Evolutionary conservation across 2,329 filamentous ascomycete species (phyloP), one percentile per base, ranked within the genome.

Genomic region (Exophiala aquamarina): DNA sequence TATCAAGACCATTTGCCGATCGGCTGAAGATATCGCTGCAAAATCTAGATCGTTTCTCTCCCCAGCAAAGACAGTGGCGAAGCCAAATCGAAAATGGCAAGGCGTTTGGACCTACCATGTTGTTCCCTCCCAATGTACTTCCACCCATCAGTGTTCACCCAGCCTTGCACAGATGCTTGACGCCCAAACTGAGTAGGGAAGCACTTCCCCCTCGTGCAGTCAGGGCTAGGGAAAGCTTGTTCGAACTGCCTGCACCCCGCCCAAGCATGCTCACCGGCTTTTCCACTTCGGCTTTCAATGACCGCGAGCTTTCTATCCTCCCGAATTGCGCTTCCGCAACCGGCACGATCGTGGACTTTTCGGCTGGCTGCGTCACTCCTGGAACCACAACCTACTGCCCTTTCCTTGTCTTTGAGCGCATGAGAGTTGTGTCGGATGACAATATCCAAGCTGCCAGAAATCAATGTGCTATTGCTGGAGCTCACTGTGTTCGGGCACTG

Each of bases 101-200:
- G 40, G 56, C 54, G 13, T 57, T 59, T 21, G 54, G 54, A 3
- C 39, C 52, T 13, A 52, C 54, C 11, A 31, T 56, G 21, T 43
- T 59, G 17, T 57, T 59, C 23, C 56, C 56, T 33, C 52, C 56
- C 10, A 50, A 55, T 23, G 36, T 53, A n/a, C 44, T 59, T 7
- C 56, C 56, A 10, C 26, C 47, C 13, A 37, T 55, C 3, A 19
- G 20, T 26, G 28, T 29, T 11, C 37, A 49, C 21, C 41, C 17
- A 11, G 11, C n/a, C 19, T 32, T 54, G 10, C 43, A 51, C 19
- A 44, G 56, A 15, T 55, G 47, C 28, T 23, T 54, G 23, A 47
- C 49, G 4, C 54, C 54, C 10, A 47, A 47, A 19, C 41, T 56
- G 44, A 54, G 42, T 38, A 49, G 52, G 26, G 51, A 59, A 32